Evolutionary conservation across 768 basidiomycete species (phyloP).

Genomic region (Dacryopinax spathularia): DNA sequence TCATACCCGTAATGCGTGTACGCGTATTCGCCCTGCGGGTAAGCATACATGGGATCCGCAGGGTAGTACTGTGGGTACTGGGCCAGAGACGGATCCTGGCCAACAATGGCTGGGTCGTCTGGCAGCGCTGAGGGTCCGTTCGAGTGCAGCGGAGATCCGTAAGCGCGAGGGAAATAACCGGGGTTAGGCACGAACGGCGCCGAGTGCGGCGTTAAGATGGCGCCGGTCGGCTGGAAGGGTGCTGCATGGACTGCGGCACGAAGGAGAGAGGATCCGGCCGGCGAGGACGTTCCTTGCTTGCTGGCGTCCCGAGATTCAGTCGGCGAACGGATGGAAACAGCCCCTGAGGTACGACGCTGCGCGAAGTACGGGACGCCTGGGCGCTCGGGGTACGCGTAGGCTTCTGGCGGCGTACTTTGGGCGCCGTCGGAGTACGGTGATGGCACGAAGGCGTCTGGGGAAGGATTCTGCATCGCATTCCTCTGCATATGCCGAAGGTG

Average conservation of each 20-base stretch:
- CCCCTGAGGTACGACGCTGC: neutral
- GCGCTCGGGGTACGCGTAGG: neutral
- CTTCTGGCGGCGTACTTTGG: neutral
- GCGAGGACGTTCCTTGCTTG: neutral
- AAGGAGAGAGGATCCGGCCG: neutral
- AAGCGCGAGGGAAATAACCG: neutral
- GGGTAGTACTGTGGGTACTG: neutral
- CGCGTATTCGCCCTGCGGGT: neutral
- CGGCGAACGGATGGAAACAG: neutral
- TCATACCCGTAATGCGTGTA: neutral
- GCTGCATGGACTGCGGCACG: neutral
- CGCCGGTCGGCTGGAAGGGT: neutral
- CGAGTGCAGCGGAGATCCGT: neutral
- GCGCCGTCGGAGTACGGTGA: neutral
- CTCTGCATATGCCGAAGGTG: too few species aligned
- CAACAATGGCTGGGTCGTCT: neutral
- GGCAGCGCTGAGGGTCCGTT: neutral
- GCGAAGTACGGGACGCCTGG: neutral
- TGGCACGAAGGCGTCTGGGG: neutral
- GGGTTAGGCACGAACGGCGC: neutral
- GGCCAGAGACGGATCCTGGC: neutral
- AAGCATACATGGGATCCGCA: neutral
- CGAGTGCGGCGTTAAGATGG: neutral
- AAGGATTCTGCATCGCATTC: neutral
- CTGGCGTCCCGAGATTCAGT: neutral